phyloP scores from a whole-genome alignment of 2,329 filamentous ascomycete genomes.

The Phaeosphaeriaceae sp. region DNA sequence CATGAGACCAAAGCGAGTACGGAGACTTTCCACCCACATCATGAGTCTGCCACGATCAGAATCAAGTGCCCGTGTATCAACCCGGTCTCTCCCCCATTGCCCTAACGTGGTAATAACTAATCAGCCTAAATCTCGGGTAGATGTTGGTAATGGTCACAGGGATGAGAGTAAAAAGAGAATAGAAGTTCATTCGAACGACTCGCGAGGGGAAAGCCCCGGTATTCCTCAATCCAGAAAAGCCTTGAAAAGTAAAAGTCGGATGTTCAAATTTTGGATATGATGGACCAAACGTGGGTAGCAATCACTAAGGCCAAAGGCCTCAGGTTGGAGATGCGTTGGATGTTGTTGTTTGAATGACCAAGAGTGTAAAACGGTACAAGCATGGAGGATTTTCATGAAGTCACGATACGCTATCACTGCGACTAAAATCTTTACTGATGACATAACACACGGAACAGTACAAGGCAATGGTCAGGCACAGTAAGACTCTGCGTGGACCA shows the following conservation, averaged over 20 bases:
- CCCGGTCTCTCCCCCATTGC: constrained; percentile 23
- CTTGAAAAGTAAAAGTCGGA: constrained; percentile 43
- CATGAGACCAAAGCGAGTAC: constrained; percentile 33
- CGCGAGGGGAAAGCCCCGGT: constrained; percentile 6
- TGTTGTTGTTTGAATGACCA: constrained; percentile 9
- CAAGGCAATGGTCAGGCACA: constrained; percentile 5
- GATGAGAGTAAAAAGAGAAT: constrained; percentile 25
- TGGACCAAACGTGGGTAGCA: not conserved
- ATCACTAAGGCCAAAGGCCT: too few relatives aligned
- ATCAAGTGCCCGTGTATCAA: constrained; percentile 19
- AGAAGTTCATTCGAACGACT: constrained; percentile 15
- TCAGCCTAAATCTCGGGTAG: constrained; percentile 10
- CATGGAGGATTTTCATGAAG: constrained; percentile 17
- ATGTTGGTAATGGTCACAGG: constrained; percentile 13
- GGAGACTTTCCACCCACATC: constrained; percentile 41
- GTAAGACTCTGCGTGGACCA: constrained; percentile 27
- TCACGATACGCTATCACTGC: constrained; percentile 27
- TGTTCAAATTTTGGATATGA: constrained; percentile 48
- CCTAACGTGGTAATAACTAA: constrained; percentile 29
- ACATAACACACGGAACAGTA: constrained; percentile 8
- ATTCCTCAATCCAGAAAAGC: constrained; percentile 34
- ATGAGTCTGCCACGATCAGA: constrained; percentile 40
- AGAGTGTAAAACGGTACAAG: not conserved
- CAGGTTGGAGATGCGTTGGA: not conserved
- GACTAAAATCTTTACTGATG: constrained; percentile 14